Base-by-base conservation (phyloP, 176 grass and related monocot genomes). In the Oryza punctata region DNA sequence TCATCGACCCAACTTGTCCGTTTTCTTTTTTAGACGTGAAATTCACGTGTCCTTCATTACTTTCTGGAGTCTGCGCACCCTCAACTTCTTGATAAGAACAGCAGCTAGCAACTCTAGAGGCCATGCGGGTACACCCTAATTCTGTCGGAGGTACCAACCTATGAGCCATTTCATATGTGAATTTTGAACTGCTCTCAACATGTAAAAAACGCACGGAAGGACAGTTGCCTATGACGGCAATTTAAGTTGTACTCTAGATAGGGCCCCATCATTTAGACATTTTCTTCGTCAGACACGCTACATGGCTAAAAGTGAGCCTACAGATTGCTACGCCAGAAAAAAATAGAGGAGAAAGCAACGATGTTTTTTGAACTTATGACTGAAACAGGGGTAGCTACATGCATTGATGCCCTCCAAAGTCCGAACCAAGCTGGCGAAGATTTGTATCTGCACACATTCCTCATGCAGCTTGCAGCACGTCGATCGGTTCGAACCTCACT, bases 251-350 rank as follows among this genome's bases (percentile, higher is more conserved):
- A 23, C 33, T 35, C 6, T 35, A 72, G 32, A 66, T 28, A 67
- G 25, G 49, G 38, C 52, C 63, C 50, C 12, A 49, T 54, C 50
- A 21, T 54, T 76, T 75, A 57, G 52, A 9, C 52, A n/a, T 57
- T 80, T 60, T 83, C 21, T 38, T 78, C 70, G 54, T 69, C 30
- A 7, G 43, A 33, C 70, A 81, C 25, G 59, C 64, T 87, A 18
- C 30, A 69, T 85, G 77, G 44, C 65, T 43, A 77, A 91, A 91
- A 84, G 85, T 37, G 84, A 69, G 61, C 80, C 78, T 82, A 78
- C 68, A 86, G 67, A 67, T 49, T 63, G 78, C 67, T 45, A 37
- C 40, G 60, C 1, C 45, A 68, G 84, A 13, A 75, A 73, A 73
- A 82, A 61, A 60, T 67, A 49, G 7, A 14, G 6, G 41, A 9